phyloP scores from a whole-genome alignment of 1,284 basidiomycete genomes.

The Cutaneotrichosporon spelunceum region DNA sequence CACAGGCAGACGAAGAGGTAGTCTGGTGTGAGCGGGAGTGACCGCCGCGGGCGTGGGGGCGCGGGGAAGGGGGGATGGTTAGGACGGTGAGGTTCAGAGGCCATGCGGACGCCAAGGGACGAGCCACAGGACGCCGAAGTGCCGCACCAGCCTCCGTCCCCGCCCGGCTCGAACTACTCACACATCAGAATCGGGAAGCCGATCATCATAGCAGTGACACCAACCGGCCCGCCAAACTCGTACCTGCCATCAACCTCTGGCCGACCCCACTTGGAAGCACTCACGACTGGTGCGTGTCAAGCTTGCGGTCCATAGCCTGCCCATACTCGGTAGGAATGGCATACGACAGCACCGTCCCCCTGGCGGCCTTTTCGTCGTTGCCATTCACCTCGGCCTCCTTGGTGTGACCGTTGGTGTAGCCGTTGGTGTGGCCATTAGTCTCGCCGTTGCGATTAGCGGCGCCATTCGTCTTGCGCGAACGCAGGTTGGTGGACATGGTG shows the following conservation, averaged over 20 bases:
- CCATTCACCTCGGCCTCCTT: too few relatives aligned
- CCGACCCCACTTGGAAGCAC: conserved; percentile 39
- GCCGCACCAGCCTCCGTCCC: too few relatives aligned
- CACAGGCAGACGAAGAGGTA: conserved; percentile 98
- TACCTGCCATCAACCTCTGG: conserved; percentile 60
- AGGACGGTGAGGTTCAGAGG: background rate
- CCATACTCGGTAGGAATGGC: conserved; percentile 60
- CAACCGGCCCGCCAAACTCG: conserved; percentile 93
- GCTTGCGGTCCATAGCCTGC: conserved; percentile 63
- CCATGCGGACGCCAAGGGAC: background rate
- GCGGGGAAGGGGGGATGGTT: background rate
- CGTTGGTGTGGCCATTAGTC: conserved; percentile 5
- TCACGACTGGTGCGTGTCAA: conserved; percentile 71
- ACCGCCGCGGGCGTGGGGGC: background rate
- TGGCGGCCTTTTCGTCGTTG: conserved; percentile 5
- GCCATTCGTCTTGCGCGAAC: conserved; percentile 27
- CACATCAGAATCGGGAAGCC: conserved; percentile 68
- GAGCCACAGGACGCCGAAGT: background rate
- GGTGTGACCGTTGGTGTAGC: conserved; percentile 2
- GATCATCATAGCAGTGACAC: conserved; percentile 89
- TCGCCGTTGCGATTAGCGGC: conserved; percentile 11
- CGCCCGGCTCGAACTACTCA: conserved; percentile 27
- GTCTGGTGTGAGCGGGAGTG: conserved; percentile 65
- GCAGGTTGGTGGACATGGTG: conserved; percentile 22
- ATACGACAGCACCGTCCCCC: conserved; percentile 28